Percentiles rank a stretch among this genome's conserved stretches.
Evolutionary conservation across 192 early-diverging fungal genomes (phyloP).

Genomic region (Obelidium mucronatum): DNA sequence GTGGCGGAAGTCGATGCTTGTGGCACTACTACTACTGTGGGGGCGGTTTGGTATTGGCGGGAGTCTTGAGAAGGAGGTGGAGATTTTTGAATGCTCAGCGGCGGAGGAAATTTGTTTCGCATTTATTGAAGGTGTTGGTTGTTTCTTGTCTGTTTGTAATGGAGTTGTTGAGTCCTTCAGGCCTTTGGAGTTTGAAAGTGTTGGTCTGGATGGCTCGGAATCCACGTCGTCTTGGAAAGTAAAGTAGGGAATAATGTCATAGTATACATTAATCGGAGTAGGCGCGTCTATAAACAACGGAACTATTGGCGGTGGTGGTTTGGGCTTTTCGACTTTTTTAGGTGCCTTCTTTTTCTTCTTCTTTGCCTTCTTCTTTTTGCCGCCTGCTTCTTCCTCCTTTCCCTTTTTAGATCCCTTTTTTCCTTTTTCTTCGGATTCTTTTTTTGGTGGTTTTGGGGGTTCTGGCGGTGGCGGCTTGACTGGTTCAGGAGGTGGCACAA

Average conservation of each 20-base stretch:
- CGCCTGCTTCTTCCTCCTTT: neutral
- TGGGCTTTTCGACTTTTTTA: neutral
- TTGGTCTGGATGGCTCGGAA: too few relatives aligned
- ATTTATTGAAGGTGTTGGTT: too few relatives aligned
- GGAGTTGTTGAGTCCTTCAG: too few relatives aligned
- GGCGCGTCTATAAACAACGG: slow-evolving; percentile 11
- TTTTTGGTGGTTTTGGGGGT: neutral
- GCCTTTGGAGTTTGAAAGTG: too few relatives aligned
- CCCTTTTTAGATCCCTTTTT: neutral
- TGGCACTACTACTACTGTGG: too few relatives aligned
- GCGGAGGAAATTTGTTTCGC: too few relatives aligned
- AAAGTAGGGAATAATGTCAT: slow-evolving; percentile 23
- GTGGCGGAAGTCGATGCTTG: too few relatives aligned
- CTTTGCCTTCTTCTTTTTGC: slow-evolving; percentile 3
- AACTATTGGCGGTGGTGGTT: neutral
- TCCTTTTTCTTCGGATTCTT: neutral
- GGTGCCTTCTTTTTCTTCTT: slow-evolving; percentile 10
- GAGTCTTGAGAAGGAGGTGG: too few relatives aligned
- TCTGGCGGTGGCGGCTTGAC: neutral
- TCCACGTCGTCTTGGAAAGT: neutral
- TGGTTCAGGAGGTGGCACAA: slow-evolving; percentile 1
- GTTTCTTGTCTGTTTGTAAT: too few relatives aligned
- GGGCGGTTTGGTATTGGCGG: too few relatives aligned
- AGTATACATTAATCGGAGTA: slow-evolving; percentile 18
- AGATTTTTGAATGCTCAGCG: too few relatives aligned